phyloP scores from a whole-genome alignment of 1,284 basidiomycete species.

The Exobasidium cylindrosporum region DNA sequence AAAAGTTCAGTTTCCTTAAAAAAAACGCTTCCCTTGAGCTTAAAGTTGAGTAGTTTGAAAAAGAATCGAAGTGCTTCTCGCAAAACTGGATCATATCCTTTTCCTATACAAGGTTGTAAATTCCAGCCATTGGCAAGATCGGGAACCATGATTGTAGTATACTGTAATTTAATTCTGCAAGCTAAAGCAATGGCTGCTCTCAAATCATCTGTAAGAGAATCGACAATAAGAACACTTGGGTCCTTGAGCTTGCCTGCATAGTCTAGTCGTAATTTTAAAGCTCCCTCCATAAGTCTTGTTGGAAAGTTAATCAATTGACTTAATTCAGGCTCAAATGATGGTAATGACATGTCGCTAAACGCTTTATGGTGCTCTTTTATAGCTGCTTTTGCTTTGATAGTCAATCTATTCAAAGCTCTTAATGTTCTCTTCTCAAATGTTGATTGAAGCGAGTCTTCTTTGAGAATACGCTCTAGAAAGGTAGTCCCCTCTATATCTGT shows the following conservation, averaged over 20 bases:
- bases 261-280: slow-evolving; percentile 80
- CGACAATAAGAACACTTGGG: slow-evolving; percentile 78
- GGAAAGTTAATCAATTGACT: slow-evolving; percentile 91
- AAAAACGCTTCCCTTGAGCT: slow-evolving; percentile 90
- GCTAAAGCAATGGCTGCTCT: slow-evolving; percentile 88
- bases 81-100: slow-evolving; percentile 85
- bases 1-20: slow-evolving; percentile 97
- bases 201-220: slow-evolving; percentile 92
- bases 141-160: slow-evolving; percentile 77
- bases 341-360: slow-evolving; percentile 81
- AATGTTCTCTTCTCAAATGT: slow-evolving; percentile 93
- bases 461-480: slow-evolving; percentile 90
- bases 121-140: slow-evolving; percentile 85
- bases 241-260: slow-evolving; percentile 82
- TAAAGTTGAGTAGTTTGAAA: slow-evolving; percentile 92
- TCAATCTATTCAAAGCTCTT: slow-evolving; percentile 77
- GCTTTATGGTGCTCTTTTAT: slow-evolving; percentile 74
- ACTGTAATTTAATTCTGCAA: slow-evolving; percentile 90
- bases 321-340: slow-evolving; percentile 88
- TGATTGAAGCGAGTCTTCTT: slow-evolving; percentile 89
- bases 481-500: slow-evolving; percentile 31
- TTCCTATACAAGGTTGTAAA: slow-evolving; percentile 78
- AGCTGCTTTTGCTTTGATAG: slow-evolving; percentile 80
- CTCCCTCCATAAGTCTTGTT: slow-evolving; percentile 87
- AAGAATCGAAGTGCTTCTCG: slow-evolving; percentile 84